These are phyloP conservation scores for Apophysomyces ossiformis DNA, from an alignment of 371 early-diverging fungal species.

Conservation along the genomic window DNA sequence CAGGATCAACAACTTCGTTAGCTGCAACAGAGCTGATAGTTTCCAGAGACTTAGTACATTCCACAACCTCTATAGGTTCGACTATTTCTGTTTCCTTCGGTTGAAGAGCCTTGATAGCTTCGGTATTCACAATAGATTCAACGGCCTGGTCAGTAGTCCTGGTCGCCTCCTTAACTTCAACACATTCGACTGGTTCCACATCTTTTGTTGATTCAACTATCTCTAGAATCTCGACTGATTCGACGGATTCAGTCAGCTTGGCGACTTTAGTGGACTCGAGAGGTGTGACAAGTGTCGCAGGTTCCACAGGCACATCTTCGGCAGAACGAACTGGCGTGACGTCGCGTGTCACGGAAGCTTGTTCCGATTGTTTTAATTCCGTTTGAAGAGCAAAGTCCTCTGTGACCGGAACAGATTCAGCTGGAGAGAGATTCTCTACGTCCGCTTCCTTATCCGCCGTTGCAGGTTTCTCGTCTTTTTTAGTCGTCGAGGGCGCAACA, in stretches of 20 bases:
- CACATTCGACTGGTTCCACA: neutral
- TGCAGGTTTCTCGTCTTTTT: neutral
- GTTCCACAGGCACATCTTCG: neutral
- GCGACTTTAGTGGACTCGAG: neutral
- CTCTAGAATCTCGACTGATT: neutral
- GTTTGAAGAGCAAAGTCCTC: too few relatives aligned
- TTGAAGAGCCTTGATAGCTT: neutral
- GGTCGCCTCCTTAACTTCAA: neutral
- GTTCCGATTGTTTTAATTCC: too few relatives aligned
- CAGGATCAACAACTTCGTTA: neutral
- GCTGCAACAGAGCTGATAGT: neutral
- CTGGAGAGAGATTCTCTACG: too few relatives aligned
- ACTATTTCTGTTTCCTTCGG: neutral
- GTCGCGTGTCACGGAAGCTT: neutral
- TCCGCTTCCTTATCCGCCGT: too few relatives aligned
- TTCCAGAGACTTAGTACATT: neutral
- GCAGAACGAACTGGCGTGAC: neutral
- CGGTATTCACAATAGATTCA: neutral
- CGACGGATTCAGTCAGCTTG: neutral
- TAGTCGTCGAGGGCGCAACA: neutral
- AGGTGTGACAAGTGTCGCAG: neutral
- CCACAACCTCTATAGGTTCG: neutral
- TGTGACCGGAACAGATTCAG: too few relatives aligned
- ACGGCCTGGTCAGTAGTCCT: neutral
- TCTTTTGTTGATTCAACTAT: neutral